phyloP scores from a whole-genome alignment of 2,329 filamentous ascomycete genomes.

The Cladorrhinum sp. region DNA sequence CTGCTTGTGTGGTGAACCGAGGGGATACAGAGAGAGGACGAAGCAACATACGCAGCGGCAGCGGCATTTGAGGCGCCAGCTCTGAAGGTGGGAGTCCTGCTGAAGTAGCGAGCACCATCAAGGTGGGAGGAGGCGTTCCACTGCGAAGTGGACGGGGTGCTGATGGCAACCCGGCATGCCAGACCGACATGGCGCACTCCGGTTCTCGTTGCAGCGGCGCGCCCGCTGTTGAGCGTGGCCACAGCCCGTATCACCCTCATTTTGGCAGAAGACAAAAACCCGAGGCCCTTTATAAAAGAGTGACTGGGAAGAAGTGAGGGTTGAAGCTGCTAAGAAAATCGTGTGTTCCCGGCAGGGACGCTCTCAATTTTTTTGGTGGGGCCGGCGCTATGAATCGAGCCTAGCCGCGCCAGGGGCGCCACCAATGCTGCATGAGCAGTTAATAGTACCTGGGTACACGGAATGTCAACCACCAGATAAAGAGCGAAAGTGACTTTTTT shows the following conservation, averaged over 20 bases:
- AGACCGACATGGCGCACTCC: constrained; percentile 35
- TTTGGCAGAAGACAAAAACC: constrained; percentile 24
- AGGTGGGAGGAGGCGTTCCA: constrained; percentile 34
- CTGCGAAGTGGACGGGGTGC: constrained; percentile 26
- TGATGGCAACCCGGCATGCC: constrained; percentile 30
- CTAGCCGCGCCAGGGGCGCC: neutral
- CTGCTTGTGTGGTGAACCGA: neutral
- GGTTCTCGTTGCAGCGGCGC: constrained; percentile 34
- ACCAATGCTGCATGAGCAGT: too few species aligned
- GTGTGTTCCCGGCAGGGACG: neutral
- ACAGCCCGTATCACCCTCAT: constrained; percentile 42
- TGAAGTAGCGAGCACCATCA: constrained; percentile 39
- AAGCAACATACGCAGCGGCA: constrained; percentile 37
- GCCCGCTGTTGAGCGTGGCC: constrained; percentile 38
- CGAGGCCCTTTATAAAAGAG: constrained; percentile 20
- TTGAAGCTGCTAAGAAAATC: neutral
- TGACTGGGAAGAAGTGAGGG: constrained; percentile 19
- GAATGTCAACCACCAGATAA: too few species aligned
- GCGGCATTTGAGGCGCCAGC: constrained; percentile 37
- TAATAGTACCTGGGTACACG: too few species aligned
- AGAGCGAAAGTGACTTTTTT: neutral
- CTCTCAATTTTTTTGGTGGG: neutral
- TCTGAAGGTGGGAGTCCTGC: constrained; percentile 34
- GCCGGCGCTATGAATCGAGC: neutral
- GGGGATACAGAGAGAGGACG: neutral